These are phyloP conservation scores for Leptodermis oblonga DNA, from an alignment of 257 asterid genomes.

Conservation along the genomic window DNA sequence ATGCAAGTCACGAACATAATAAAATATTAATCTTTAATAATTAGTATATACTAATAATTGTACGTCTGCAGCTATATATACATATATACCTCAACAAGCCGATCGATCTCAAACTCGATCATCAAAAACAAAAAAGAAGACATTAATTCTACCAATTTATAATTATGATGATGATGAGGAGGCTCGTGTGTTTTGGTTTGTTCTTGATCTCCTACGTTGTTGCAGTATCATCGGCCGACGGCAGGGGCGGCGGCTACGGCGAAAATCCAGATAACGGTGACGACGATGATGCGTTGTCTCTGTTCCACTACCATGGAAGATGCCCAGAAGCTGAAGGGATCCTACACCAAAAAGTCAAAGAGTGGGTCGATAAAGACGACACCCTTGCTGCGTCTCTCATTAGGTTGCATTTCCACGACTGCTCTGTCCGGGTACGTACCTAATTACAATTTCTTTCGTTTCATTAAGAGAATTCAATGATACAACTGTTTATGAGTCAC, in stretches of 20 bases:
- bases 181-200: background rate
- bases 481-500: no score
- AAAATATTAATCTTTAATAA: background rate
- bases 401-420: conserved; percentile 80
- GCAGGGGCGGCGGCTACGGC: no score
- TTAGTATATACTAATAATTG: background rate
- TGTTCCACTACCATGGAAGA: conserved; percentile 30
- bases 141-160: background rate
- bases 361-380: conserved; percentile 52
- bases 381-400: conserved; percentile 67
- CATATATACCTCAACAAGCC: background rate
- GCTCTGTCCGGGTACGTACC: conserved; percentile 58
- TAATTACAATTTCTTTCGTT: no score
- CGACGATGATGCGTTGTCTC: conserved; percentile 27
- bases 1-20: conserved; percentile 11
- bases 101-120: background rate
- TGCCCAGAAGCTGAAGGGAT: conserved; percentile 64
- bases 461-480: no score
- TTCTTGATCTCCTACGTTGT: conserved; percentile 7
- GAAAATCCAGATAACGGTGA: background rate
- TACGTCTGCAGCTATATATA: background rate
- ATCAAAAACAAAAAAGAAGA: background rate
- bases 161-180: conserved; percentile 10
- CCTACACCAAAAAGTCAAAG: conserved; percentile 37
- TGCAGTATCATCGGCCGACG: conserved; percentile 13